phyloP scores from a whole-genome alignment of 305 asterid species.

The Fraxinus floribunda region DNA sequence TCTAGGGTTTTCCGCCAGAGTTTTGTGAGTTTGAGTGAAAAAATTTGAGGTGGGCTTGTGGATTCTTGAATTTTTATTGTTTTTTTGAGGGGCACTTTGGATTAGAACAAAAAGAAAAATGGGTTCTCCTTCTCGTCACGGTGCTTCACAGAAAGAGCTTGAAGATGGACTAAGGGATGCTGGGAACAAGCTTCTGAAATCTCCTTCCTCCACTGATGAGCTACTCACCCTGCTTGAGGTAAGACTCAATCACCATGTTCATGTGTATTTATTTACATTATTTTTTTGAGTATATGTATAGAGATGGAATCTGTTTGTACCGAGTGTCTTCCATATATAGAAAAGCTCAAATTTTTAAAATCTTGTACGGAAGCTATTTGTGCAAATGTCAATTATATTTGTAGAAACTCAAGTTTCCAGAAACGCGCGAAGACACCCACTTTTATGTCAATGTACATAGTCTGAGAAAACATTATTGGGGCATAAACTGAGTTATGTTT shows the following conservation, averaged over 20 bases:
- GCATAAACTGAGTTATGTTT: not conserved
- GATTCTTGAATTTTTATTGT: too few relatives aligned
- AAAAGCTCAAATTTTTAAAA: slow-evolving; percentile 16
- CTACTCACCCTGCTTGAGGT: slow-evolving; percentile 51
- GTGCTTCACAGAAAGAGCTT: too few relatives aligned
- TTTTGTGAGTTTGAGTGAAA: too few relatives aligned
- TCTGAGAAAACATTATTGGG: not conserved
- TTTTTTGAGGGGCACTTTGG: too few relatives aligned
- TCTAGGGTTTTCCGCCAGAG: too few relatives aligned
- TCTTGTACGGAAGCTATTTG: slow-evolving; percentile 20
- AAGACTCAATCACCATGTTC: slow-evolving; percentile 5
- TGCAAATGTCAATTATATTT: slow-evolving; percentile 5
- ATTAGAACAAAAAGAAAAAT: too few relatives aligned
- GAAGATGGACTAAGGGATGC: slow-evolving; percentile 20
- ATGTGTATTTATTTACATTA: not conserved
- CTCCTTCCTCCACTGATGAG: slow-evolving; percentile 39
- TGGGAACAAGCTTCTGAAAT: slow-evolving; percentile 37
- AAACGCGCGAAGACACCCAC: not conserved
- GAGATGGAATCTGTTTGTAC: not conserved
- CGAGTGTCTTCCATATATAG: not conserved
- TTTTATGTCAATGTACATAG: slow-evolving; percentile 8
- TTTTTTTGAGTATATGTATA: not conserved
- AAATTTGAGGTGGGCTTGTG: too few relatives aligned
- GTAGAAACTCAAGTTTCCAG: slow-evolving; percentile 8
- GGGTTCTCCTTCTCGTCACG: too few relatives aligned